Evolutionary conservation across 495 filamentous ascomycete species (phyloP).

Genomic region (Cladorrhinum samala): DNA sequence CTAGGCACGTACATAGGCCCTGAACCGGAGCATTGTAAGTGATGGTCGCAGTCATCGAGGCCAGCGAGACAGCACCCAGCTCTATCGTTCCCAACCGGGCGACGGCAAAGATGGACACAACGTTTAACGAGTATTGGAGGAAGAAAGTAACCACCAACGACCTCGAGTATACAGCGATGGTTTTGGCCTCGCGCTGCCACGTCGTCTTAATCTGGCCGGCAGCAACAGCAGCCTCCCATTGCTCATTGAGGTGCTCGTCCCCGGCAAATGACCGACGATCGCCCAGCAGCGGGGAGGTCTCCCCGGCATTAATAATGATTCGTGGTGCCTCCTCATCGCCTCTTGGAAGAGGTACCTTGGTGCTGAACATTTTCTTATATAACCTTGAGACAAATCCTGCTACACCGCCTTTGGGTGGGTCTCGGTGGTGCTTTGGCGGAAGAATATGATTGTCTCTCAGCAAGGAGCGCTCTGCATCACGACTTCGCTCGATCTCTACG

Average conservation of each 20-base stretch:
- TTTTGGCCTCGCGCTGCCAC: constrained; percentile 77
- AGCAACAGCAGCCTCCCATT: constrained; percentile 78
- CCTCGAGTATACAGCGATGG: constrained; percentile 49
- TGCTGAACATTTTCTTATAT: constrained; percentile 43
- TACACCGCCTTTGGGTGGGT: constrained; percentile 4
- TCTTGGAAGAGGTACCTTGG: constrained; percentile 29
- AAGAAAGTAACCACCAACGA: constrained; percentile 64
- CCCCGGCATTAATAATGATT: constrained; percentile 24
- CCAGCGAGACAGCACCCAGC: constrained; percentile 58
- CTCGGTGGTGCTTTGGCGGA: constrained; percentile 51
- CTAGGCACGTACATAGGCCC: constrained; percentile 63
- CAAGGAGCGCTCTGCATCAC: constrained; percentile 67
- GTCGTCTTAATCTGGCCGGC: constrained; percentile 74
- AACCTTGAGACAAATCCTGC: constrained; percentile 20
- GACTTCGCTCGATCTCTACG: constrained; percentile 56
- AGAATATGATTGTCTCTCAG: constrained; percentile 73
- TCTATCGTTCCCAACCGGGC: constrained; percentile 58
- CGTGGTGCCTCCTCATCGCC: constrained; percentile 31
- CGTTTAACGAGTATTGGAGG: constrained; percentile 69
- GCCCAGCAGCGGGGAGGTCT: constrained; percentile 37
- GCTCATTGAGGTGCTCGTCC: constrained; percentile 41
- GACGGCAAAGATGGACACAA: constrained; percentile 63
- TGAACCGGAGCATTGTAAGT: constrained; percentile 68
- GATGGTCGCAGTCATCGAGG: constrained; percentile 69
- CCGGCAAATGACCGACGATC: constrained; percentile 5